Evolutionary conservation across 140 eudicot species (phyloP), one percentile per base, ranked within the genome.

Genomic region (Bidens hawaiensis): DNA sequence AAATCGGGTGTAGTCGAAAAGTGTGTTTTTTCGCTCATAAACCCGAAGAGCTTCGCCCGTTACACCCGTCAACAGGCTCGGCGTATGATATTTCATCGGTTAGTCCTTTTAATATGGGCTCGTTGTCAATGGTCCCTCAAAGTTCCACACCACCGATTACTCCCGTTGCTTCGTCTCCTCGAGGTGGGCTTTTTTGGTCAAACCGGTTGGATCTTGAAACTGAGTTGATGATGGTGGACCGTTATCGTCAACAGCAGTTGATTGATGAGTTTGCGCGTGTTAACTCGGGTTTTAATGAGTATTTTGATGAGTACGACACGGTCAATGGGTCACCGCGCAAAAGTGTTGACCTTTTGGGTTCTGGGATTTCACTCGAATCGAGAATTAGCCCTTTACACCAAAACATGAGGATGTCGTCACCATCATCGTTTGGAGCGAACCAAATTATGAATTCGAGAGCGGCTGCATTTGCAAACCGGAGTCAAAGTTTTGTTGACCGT

Each of bases 11-110:
- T 65, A 63, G 65, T 5, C 67, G 96, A 25, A 81, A 84, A 58
- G 96, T 87, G 28, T 87, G 96, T 58, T 87, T 87, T 57, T 87
- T 87, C 59, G 96, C 96, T n/a, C 96, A 87, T 76, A 87, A 84
- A 77, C 72, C 62, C 12, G 96, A 87, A 64, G 96, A 87, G 64
- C 82, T 87, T 31, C 88, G 96, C 21, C 96, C 96, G 14, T 66
- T 87, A 61, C 82, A 83, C 56, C 84, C 89, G 63, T 87, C 95
- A 31, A 87, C 94, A 3, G 96, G 96, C 19, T 87, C 96, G 21
- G 96, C 86, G 23, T 75, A 74, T 0, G 96, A 87, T 62, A 55
- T 84, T 25, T 70, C 79, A 52, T 61, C 86, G 1, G 60, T 87
- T 3, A 81, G 82, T 62, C 94, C 89, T 13, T 79, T 79, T 24